Percentiles rank a stretch among this genome's conserved stretches.
Evolutionary conservation across 2,329 filamentous ascomycete genomes (phyloP).

Genomic region (Exserohilum rostratum): DNA sequence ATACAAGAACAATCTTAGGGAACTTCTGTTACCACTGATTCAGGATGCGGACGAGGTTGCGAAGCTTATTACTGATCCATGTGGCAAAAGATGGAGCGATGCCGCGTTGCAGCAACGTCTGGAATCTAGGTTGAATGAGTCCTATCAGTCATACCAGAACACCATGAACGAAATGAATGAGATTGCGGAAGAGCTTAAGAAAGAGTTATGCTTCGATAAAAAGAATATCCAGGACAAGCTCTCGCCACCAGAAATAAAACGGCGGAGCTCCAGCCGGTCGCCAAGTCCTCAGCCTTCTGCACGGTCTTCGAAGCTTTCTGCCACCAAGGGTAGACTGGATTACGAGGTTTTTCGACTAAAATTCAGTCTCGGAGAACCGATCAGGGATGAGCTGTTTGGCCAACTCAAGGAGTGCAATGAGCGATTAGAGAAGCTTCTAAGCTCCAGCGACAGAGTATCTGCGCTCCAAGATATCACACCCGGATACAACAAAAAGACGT

Average conservation of each 20-base stretch:
- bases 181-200: background rate
- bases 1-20: background rate
- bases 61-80: background rate
- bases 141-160: background rate
- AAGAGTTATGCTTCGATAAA: background rate
- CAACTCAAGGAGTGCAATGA: constrained; percentile 26
- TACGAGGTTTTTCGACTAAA: constrained; percentile 23
- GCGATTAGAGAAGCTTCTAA: constrained; percentile 26
- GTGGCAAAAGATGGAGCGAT: background rate
- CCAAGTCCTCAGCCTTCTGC: background rate
- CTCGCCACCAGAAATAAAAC: background rate
- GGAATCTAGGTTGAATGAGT: background rate
- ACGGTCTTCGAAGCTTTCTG: background rate
- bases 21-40: background rate
- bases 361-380: constrained; percentile 22
- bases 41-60: background rate
- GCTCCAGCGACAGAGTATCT: constrained; percentile 22
- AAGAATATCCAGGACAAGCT: background rate
- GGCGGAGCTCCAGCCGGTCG: background rate
- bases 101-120: background rate
- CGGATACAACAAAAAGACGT: constrained; percentile 10
- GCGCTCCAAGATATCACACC: constrained; percentile 11
- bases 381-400: constrained; percentile 19
- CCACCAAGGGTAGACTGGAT: constrained; percentile 1
- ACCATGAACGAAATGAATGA: background rate